Base-by-base conservation (phyloP, 169 alveolate species). In the Cryptosporidium felis region DNA sequence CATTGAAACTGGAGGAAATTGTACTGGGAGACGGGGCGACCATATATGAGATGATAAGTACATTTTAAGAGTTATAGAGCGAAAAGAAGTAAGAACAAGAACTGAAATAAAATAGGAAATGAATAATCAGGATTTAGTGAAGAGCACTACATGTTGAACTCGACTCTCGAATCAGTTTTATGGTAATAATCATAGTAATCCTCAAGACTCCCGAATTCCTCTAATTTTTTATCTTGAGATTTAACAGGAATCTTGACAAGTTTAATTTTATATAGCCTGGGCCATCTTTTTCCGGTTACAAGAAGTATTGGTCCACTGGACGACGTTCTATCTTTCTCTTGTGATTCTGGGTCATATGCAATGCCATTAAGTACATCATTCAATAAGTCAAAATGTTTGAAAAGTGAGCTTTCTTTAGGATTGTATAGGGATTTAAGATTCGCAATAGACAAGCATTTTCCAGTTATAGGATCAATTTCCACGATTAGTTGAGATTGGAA, bases 221-320 rank as follows among this genome's bases (percentile, higher is more conserved):
- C 12, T 32, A 26, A 21, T 32, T 30, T 21, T 5, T 56, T 26
- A 12, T 36, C 30, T 14, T 53, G 56, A 16, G 45, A 21, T 9
- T 53, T 53, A n/a, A 53, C 23, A 8, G 53, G 36, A 21, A 53
- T 49, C 44, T 74, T 47, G 8, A 30, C 42, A 18, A 74, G 46
- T 56, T 74, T 23, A 3, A 74, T 38, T 53, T 49, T 16, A 53
- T 74, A 74, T 46, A 74, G 41, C 42, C 67, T 74, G 38, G 85
- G 85, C 85, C 85, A 74, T 34, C 85, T 74, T 36, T 74, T 74
- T 10, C 85, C 85, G 16, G 85, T 74, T 53, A 74, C 85, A 53
- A 74, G 26, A 74, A 74, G 56, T 40, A 32, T 53, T 51, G 74
- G 85, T 5, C 49, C 49, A 5, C 56, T 41, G 10, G 66, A 38